A percentile compares a stretch with the other conserved stretches of the same genome.
phyloP scores from a whole-genome alignment of 768 basidiomycete genomes.

The Fomitopsis pulvina region DNA sequence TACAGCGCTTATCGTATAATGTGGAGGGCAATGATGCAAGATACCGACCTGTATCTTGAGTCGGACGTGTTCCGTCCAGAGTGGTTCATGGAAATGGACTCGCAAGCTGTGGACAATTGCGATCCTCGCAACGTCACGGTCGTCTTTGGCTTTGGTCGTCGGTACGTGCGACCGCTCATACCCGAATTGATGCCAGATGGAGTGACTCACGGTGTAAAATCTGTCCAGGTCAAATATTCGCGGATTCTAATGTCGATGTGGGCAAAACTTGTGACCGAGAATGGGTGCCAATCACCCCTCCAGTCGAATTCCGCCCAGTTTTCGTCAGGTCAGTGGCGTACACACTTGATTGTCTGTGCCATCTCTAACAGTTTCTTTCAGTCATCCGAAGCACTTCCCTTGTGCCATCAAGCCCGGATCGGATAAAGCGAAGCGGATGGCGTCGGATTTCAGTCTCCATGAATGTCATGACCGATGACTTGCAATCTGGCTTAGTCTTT shows the following conservation, averaged over 20 bases:
- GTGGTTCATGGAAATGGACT: constrained; percentile 35
- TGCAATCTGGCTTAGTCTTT: too few relatives aligned
- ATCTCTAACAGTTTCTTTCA: constrained; percentile 11
- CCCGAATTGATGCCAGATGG: background rate
- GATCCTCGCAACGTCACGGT: constrained; percentile 42
- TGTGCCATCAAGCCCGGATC: constrained; percentile 39
- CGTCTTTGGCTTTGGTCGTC: constrained; percentile 53
- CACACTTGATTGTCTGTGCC: background rate
- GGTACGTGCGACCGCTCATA: too few relatives aligned
- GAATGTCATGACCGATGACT: too few relatives aligned
- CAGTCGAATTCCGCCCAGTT: constrained; percentile 32
- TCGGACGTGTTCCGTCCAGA: constrained; percentile 45
- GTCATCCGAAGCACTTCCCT: constrained; percentile 46
- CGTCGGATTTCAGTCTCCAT: background rate
- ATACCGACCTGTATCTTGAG: constrained; percentile 28
- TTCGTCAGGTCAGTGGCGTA: constrained; percentile 37
- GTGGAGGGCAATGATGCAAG: constrained; percentile 23
- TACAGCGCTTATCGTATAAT: background rate
- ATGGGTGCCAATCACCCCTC: constrained; percentile 32
- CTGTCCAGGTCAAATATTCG: constrained; percentile 52
- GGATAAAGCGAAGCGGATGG: constrained; percentile 1
- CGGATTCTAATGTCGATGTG: constrained; percentile 39
- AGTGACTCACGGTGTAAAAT: background rate
- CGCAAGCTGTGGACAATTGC: constrained; percentile 19
- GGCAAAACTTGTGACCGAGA: constrained; percentile 36